Evolutionary conservation across 1,139 yeast species (phyloP).

Genomic region (Groenewaldozyma sp.): DNA sequence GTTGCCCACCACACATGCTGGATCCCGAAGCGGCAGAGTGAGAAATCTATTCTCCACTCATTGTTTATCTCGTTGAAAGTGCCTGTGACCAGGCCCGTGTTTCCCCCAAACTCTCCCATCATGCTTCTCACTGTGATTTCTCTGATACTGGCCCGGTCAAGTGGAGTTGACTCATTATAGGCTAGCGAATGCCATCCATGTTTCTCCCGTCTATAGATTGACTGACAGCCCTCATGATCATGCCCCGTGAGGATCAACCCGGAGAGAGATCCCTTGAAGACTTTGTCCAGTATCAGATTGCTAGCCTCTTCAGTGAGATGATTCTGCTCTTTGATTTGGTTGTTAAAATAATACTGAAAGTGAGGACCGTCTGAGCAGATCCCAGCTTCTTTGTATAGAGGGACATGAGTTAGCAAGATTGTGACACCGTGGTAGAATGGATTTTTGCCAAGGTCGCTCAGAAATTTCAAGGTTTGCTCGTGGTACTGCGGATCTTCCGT

Average conservation of each 20-base stretch:
- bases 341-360: constrained; percentile 48
- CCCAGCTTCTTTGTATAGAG: constrained; percentile 73
- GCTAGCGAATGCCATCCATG: constrained; percentile 13
- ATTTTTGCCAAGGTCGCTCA: constrained; percentile 36
- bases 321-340: constrained; percentile 75
- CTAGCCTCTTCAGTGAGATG: constrained; percentile 62
- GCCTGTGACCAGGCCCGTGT: constrained; percentile 77
- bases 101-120: constrained; percentile 96
- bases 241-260: constrained; percentile 90
- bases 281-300: constrained; percentile 54
- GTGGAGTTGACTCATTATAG: constrained; percentile 16
- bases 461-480: constrained; percentile 61
- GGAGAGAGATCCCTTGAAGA: constrained; percentile 40
- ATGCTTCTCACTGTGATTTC: constrained; percentile 85
- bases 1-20: constrained; percentile 97
- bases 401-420: constrained; percentile 78
- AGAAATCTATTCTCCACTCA: constrained; percentile 59
- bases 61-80: constrained; percentile 36
- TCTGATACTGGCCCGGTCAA: constrained; percentile 28
- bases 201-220: constrained; percentile 38
- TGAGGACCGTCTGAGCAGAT: constrained; percentile 82
- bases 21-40: constrained; percentile 70
- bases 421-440: constrained; percentile 68
- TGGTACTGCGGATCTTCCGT: constrained; percentile 66
- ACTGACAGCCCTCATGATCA: constrained; percentile 89